These are phyloP conservation scores for Cardamine occulta DNA, from an alignment of 345 rosid genomes.

Conservation along the genomic window DNA sequence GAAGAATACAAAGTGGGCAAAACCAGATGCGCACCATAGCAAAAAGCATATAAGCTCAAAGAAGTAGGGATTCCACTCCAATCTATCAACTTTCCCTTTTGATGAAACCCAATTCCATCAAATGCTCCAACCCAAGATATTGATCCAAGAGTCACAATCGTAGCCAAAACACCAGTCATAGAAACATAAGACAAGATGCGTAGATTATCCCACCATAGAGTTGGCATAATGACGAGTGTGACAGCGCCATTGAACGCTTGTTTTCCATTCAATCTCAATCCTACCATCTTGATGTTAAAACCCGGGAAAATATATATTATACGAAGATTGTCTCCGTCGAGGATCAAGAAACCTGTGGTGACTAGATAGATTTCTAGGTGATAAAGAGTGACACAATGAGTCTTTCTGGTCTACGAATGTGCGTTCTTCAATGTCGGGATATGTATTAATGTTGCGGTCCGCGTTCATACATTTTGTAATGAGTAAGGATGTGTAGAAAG, in stretches of 20 bases:
- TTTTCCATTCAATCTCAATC: constrained; percentile 39
- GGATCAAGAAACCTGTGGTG: constrained; percentile 50
- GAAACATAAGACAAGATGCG: constrained; percentile 54
- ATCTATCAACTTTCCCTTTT: constrained; percentile 43
- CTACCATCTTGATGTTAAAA: constrained; percentile 41
- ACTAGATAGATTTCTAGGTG: constrained; percentile 55
- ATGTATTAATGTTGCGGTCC: constrained; percentile 43
- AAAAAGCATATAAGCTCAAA: constrained; percentile 51
- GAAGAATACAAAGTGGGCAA: constrained; percentile 58
- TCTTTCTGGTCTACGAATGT: constrained; percentile 51
- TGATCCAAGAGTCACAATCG: constrained; percentile 45
- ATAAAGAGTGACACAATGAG: constrained; percentile 48
- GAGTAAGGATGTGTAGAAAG: constrained; percentile 49
- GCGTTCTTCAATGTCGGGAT: constrained; percentile 47
- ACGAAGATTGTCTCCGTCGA: constrained; percentile 57
- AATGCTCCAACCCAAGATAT: constrained; percentile 47
- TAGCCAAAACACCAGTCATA: constrained; percentile 53
- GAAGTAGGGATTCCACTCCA: constrained; percentile 52
- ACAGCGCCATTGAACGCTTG: constrained; percentile 46
- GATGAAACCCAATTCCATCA: constrained; percentile 45
- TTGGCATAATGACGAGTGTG: constrained; percentile 47
- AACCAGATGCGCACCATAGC: constrained; percentile 53
- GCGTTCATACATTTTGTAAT: constrained; percentile 48
- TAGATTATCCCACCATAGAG: constrained; percentile 49
- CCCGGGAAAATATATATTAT: constrained; percentile 49